A percentile compares a stretch with the other conserved stretches of the same genome.
These are phyloP conservation scores for Samsoniella hepiali DNA, from an alignment of 2,329 filamentous ascomycete species.

Conservation along the genomic window DNA sequence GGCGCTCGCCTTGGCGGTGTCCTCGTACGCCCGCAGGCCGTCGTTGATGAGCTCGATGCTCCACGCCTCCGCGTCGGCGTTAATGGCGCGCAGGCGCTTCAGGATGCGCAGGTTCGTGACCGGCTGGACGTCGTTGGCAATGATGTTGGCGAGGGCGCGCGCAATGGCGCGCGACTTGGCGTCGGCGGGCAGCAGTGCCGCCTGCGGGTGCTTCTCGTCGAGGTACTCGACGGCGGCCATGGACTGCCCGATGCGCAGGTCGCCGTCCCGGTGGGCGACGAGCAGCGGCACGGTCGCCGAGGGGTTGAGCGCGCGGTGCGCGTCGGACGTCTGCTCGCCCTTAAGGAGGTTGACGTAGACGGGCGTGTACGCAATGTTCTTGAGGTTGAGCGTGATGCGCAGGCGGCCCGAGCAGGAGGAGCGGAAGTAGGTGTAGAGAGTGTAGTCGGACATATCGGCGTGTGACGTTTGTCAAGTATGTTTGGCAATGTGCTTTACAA, in stretches of 20 bases:
- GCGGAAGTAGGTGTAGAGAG: slow-evolving; percentile 58
- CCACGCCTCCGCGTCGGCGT: slow-evolving; percentile 46
- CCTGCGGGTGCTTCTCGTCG: slow-evolving; percentile 49
- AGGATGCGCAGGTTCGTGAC: slow-evolving; percentile 56
- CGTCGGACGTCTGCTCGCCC: slow-evolving; percentile 45
- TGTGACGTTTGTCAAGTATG: neutral
- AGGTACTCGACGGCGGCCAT: slow-evolving; percentile 60
- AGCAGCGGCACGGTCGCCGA: slow-evolving; percentile 54
- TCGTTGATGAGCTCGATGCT: slow-evolving; percentile 47
- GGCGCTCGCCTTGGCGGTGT: slow-evolving; percentile 34
- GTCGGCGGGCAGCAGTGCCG: slow-evolving; percentile 46
- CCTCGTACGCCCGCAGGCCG: slow-evolving; percentile 57
- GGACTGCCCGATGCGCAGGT: slow-evolving; percentile 52
- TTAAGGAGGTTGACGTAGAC: slow-evolving; percentile 53
- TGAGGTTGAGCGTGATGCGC: slow-evolving; percentile 57
- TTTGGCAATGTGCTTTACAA: neutral
- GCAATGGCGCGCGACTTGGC: slow-evolving; percentile 45
- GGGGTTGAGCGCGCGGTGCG: slow-evolving; percentile 50
- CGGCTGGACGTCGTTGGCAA: slow-evolving; percentile 57
- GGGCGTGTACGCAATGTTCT: slow-evolving; percentile 46
- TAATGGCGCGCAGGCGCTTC: slow-evolving; percentile 44
- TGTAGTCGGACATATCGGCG: slow-evolving; percentile 31
- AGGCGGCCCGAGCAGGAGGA: slow-evolving; percentile 62
- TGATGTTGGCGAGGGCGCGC: slow-evolving; percentile 51
- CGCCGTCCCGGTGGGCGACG: slow-evolving; percentile 31